A percentile compares a stretch with the other conserved stretches of the same genome.
Evolutionary conservation across 2,329 filamentous ascomycete species (phyloP).

Genomic region (Cordyceps fumosorosea): DNA sequence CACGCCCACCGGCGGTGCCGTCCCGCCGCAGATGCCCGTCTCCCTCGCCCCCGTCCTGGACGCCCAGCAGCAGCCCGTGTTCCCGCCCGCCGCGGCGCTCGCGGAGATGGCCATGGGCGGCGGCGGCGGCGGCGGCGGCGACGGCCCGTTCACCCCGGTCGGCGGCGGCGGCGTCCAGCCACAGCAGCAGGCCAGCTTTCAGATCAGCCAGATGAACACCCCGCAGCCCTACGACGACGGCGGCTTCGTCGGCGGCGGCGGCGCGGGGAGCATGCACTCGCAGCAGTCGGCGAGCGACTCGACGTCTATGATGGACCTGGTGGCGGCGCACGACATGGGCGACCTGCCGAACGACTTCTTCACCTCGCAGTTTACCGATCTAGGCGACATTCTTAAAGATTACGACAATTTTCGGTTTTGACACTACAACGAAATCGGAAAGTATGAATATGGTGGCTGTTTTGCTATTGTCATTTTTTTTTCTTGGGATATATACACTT

Average conservation of each 20-base stretch:
- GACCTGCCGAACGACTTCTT: slow-evolving; percentile 12
- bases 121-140: not conserved
- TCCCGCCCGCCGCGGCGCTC: slow-evolving; percentile 3
- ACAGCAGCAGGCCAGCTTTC: not conserved
- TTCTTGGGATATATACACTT: not conserved
- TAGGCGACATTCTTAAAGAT: slow-evolving; percentile 12
- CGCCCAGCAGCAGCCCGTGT: not conserved
- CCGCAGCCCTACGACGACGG: slow-evolving; percentile 3
- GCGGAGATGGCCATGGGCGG: slow-evolving; percentile 2
- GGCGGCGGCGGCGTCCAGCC: not conserved
- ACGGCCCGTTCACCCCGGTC: not conserved
- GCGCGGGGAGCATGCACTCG: slow-evolving; percentile 4
- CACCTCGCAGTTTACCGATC: slow-evolving; percentile 9
- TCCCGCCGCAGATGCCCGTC: not conserved
- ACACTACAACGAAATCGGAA: not conserved
- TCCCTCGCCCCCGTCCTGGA: not conserved
- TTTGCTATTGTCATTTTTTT: not conserved
- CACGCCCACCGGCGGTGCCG: not conserved
- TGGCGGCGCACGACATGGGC: not conserved
- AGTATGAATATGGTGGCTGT: not conserved
- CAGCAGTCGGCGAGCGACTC: slow-evolving; percentile 9
- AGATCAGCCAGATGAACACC: slow-evolving; percentile 7
- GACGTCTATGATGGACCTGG: slow-evolving; percentile 7
- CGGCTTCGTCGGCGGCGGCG: not conserved
- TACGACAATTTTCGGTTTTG: slow-evolving; percentile 11